Percentiles rank a stretch among this genome's conserved stretches.
These are phyloP conservation scores for Eutrema heterophyllum DNA, from an alignment of 345 rosid genomes.

Conservation along the genomic window DNA sequence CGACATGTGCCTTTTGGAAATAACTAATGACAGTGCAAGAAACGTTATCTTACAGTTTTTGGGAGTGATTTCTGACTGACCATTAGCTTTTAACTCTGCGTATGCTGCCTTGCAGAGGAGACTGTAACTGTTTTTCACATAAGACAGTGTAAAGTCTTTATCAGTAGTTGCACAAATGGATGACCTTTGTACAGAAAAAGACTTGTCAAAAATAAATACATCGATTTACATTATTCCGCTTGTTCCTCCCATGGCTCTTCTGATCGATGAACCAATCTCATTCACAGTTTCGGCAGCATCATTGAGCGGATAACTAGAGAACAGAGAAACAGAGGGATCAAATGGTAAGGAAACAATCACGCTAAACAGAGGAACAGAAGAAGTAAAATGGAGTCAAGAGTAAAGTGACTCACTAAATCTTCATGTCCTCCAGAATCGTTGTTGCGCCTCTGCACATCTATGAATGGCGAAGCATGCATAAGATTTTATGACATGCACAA, in stretches of 20 bases:
- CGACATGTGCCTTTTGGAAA: neutral
- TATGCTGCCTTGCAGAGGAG: constrained; percentile 88
- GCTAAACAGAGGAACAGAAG: neutral
- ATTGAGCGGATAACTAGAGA: constrained; percentile 81
- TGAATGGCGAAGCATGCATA: neutral
- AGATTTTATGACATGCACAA: neutral
- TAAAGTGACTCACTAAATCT: constrained; percentile 36
- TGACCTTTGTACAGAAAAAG: neutral
- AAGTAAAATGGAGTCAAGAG: neutral
- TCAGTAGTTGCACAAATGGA: neutral
- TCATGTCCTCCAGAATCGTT: constrained; percentile 64
- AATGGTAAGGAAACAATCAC: neutral
- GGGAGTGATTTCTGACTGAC: constrained; percentile 44
- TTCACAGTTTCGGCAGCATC: constrained; percentile 84
- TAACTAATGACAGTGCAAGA: neutral
- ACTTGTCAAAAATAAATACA: neutral
- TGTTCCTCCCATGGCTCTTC: constrained; percentile 95
- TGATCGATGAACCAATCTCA: constrained; percentile 77
- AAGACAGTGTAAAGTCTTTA: neutral
- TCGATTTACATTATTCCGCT: constrained; percentile 72
- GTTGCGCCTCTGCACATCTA: constrained; percentile 83
- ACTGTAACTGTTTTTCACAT: constrained; percentile 46
- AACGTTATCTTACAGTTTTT: constrained; percentile 61
- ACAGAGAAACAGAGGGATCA: neutral
- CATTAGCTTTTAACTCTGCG: constrained; percentile 58